Evolutionary conservation across 257 asterid species (phyloP).

Genomic region (Ligustrum vulgare): DNA sequence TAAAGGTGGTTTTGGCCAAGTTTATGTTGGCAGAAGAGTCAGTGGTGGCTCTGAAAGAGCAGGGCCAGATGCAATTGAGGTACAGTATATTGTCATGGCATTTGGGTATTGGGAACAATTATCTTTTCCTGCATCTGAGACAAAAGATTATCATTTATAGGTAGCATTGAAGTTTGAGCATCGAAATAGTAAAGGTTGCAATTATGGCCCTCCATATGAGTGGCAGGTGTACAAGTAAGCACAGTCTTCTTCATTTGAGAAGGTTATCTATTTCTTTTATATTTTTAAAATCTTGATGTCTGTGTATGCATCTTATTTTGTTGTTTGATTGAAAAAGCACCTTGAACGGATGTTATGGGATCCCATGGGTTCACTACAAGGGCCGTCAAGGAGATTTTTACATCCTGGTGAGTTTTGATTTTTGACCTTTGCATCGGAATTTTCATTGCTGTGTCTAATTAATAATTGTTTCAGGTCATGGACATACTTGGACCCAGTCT

Average conservation of each 20-base stretch:
- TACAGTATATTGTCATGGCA: constrained; percentile 27
- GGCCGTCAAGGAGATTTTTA: constrained; percentile 82
- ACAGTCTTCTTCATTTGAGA: constrained; percentile 18
- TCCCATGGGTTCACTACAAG: constrained; percentile 61
- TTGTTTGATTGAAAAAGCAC: constrained; percentile 44
- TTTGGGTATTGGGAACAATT: constrained; percentile 7
- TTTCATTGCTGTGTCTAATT: constrained; percentile 19
- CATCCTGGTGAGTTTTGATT: constrained; percentile 56
- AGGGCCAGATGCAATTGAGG: constrained; percentile 95
- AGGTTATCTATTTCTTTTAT: not conserved
- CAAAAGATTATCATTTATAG: constrained; percentile 33
- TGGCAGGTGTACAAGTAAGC: constrained; percentile 97
- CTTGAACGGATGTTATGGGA: constrained; percentile 55
- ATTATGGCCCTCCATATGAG: constrained; percentile 88
- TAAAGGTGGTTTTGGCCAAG: constrained; percentile 98
- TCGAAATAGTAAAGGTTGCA: constrained; percentile 88
- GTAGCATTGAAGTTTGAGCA: constrained; percentile 88
- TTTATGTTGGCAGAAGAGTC: constrained; percentile 81
- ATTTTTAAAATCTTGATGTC: constrained; percentile 15
- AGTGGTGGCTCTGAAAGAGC: constrained; percentile 81
- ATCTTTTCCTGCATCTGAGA: constrained; percentile 14
- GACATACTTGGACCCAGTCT: constrained; percentile 99
- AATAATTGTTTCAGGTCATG: constrained; percentile 64
- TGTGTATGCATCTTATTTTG: constrained; percentile 18
- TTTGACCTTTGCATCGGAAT: not conserved